phyloP scores from a whole-genome alignment of 441 rosid genomes.

The Adansonia grandidieri region DNA sequence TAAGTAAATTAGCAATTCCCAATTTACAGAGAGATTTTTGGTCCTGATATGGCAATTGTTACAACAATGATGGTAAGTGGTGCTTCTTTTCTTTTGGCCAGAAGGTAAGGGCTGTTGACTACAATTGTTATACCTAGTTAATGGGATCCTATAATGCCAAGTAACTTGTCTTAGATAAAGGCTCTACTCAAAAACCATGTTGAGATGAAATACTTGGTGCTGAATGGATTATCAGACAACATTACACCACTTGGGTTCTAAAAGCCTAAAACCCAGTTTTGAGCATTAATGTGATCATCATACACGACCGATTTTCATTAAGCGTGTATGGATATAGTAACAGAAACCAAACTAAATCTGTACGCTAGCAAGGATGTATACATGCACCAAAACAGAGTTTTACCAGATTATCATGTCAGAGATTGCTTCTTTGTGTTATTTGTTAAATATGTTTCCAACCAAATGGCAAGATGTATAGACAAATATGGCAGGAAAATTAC shows the following conservation, averaged over 20 bases:
- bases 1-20: neutral
- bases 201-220: conserved; percentile 2
- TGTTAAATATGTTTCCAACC: neutral
- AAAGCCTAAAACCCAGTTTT: conserved; percentile 6
- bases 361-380: neutral
- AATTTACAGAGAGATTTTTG: neutral
- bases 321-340: neutral
- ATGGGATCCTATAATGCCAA: too few relatives aligned
- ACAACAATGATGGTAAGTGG: neutral
- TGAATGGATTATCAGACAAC: too few relatives aligned
- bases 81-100: neutral
- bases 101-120: neutral
- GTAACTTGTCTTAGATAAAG: neutral
- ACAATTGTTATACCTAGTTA: neutral
- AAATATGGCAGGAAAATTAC: conserved; percentile 21
- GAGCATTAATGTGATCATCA: neutral
- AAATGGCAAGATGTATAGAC: too few relatives aligned
- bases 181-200: neutral
- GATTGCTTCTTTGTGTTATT: neutral
- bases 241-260: neutral
- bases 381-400: neutral
- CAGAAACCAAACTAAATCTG: neutral
- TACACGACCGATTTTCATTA: neutral
- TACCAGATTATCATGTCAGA: neutral
- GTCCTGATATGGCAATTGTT: neutral